A percentile compares a stretch with the other conserved stretches of the same genome.
phyloP scores from a whole-genome alignment of 1,284 basidiomycete species.

The Paramarasmius palmivorus region DNA sequence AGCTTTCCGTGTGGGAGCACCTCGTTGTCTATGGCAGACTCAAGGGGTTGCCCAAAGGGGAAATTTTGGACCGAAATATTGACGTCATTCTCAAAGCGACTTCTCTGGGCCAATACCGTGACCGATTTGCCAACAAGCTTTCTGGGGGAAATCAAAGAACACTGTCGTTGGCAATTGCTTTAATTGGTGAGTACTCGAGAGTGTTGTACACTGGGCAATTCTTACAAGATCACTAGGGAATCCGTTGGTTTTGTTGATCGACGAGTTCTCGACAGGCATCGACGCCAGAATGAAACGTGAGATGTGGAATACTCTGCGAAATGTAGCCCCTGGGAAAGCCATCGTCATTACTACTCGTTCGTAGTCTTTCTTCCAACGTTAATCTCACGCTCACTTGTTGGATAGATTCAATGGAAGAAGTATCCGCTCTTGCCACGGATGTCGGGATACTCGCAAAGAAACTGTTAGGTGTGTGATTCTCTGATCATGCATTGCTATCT shows the following conservation, averaged over 20 bases:
- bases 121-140: slow-evolving; percentile 70
- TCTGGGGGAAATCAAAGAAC: slow-evolving; percentile 84
- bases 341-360: slow-evolving; percentile 70
- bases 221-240: slow-evolving; percentile 55
- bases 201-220: not conserved
- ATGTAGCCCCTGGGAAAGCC: slow-evolving; percentile 63
- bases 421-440: slow-evolving; percentile 71
- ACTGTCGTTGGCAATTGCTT: slow-evolving; percentile 74
- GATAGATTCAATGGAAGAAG: slow-evolving; percentile 82
- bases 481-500: not conserved
- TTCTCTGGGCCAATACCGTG: slow-evolving; percentile 60
- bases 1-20: slow-evolving; percentile 78
- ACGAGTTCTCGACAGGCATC: slow-evolving; percentile 83
- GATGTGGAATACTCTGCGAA: slow-evolving; percentile 75
- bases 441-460: slow-evolving; percentile 72
- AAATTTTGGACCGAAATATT: slow-evolving; percentile 55
- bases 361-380: slow-evolving; percentile 23
- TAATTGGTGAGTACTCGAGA: slow-evolving; percentile 58
- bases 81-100: slow-evolving; percentile 60
- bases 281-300: slow-evolving; percentile 84
- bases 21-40: slow-evolving; percentile 65
- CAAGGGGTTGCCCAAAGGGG: slow-evolving; percentile 59
- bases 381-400: not conserved
- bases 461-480: slow-evolving; percentile 54
- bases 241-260: slow-evolving; percentile 75